A percentile compares a stretch with the other conserved stretches of the same genome.
Evolutionary conservation across 371 early-diverging fungal species (phyloP).

Genomic region (Mortierella sp.): DNA sequence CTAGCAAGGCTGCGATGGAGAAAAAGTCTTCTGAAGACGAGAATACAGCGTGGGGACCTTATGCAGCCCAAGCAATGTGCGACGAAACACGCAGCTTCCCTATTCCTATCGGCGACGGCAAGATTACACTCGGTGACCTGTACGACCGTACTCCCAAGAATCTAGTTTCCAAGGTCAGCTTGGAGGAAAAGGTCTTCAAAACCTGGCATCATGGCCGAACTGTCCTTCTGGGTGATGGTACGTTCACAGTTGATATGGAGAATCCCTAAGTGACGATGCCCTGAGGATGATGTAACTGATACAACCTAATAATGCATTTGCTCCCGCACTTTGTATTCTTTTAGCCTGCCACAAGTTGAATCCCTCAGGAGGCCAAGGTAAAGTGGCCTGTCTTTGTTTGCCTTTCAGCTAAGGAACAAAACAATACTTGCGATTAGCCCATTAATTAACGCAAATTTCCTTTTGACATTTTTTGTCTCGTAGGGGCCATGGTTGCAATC

Average conservation of each 20-base stretch:
- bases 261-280: no score
- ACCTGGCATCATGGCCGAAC: neutral
- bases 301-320: neutral
- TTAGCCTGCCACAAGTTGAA: neutral
- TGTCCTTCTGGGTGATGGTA: neutral
- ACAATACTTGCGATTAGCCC: no score
- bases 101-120: neutral
- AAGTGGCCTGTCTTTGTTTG: neutral
- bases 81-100: neutral
- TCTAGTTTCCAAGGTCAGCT: neutral
- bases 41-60: neutral
- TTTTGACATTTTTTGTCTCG: neutral
- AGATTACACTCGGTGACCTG: neutral
- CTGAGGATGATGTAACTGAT: neutral
- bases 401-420: neutral
- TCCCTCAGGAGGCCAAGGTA: neutral
- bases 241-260: neutral
- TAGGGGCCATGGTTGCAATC: neutral
- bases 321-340: neutral
- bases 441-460: neutral
- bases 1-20: neutral
- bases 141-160: neutral
- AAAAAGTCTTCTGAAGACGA: neutral
- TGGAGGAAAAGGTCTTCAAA: neutral
- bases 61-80: neutral